Evolutionary conservation across 306 rosid species (phyloP).

Genomic region (Cucumis hystrix): DNA sequence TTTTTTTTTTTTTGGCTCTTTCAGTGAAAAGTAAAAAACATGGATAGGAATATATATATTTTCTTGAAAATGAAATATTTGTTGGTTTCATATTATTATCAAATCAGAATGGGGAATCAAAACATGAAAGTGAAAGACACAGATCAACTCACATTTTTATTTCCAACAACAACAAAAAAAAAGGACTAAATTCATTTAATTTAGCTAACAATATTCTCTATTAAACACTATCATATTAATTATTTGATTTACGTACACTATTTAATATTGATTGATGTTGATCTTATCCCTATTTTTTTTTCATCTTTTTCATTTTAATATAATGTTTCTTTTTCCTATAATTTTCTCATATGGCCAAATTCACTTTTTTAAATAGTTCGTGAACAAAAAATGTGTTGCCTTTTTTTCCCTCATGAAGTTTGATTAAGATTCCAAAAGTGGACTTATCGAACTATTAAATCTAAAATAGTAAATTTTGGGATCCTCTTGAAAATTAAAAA

Average conservation of each 20-base stretch:
- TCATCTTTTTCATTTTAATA: background rate
- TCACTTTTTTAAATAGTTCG: background rate
- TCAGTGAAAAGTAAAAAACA: background rate
- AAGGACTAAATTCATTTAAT: background rate
- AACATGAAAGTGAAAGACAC: background rate
- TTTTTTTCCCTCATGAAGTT: background rate
- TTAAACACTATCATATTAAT: background rate
- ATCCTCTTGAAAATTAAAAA: too few species aligned
- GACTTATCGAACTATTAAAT: too few species aligned
- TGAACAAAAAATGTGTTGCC: background rate
- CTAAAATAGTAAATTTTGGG: too few species aligned
- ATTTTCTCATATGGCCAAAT: background rate
- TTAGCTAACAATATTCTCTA: background rate
- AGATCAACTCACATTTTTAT: background rate
- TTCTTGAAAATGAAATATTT: slow-evolving; percentile 1
- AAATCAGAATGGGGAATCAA: background rate
- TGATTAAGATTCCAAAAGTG: background rate
- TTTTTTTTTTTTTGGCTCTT: too few species aligned
- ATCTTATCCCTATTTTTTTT: background rate
- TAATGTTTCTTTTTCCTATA: background rate
- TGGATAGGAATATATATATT: background rate
- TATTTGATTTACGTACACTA: background rate
- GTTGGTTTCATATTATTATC: background rate
- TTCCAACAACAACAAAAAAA: background rate
- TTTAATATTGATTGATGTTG: background rate